Percentiles rank a stretch among this genome's conserved stretches.
These are phyloP conservation scores for Tinospora cordifolia DNA, from an alignment of 164 flowering plant genomes.

Conservation along the genomic window DNA sequence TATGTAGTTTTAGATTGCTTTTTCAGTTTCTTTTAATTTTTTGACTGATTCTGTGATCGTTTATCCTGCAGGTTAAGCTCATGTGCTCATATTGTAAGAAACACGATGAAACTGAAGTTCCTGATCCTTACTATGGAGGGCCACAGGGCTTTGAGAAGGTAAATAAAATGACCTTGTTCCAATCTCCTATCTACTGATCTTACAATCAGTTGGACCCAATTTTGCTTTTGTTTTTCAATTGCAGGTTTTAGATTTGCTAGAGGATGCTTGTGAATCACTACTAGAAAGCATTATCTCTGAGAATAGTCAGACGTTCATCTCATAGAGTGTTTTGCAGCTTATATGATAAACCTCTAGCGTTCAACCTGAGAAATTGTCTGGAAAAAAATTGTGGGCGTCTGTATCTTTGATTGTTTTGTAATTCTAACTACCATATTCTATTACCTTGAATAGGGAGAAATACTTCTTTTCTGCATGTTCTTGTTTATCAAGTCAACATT, in stretches of 20 bases:
- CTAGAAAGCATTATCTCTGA: constrained; percentile 62
- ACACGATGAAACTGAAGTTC: constrained; percentile 86
- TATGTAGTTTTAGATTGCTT: not conserved
- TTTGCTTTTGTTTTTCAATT: constrained; percentile 2
- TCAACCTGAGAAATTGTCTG: too few relatives aligned
- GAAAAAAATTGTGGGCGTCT: too few relatives aligned
- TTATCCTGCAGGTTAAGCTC: constrained; percentile 60
- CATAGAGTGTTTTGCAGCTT: not conserved
- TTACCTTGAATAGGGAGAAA: too few relatives aligned
- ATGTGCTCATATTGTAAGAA: constrained; percentile 96
- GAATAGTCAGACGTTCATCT: constrained; percentile 24
- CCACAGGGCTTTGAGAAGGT: constrained; percentile 96
- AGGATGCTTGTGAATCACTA: constrained; percentile 88
- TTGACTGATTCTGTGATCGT: not conserved
- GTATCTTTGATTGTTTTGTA: too few relatives aligned
- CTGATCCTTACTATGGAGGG: constrained; percentile 98
- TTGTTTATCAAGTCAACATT: too few relatives aligned
- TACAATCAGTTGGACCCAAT: not conserved
- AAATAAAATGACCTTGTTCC: constrained; percentile 9
- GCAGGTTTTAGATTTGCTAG: constrained; percentile 59
- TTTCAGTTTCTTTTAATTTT: not conserved
- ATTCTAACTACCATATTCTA: too few relatives aligned
- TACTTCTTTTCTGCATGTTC: too few relatives aligned
- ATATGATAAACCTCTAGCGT: not conserved
- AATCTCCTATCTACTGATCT: not conserved